phyloP scores from a whole-genome alignment of 2,329 filamentous ascomycete genomes.

The Cercospora sp. region DNA sequence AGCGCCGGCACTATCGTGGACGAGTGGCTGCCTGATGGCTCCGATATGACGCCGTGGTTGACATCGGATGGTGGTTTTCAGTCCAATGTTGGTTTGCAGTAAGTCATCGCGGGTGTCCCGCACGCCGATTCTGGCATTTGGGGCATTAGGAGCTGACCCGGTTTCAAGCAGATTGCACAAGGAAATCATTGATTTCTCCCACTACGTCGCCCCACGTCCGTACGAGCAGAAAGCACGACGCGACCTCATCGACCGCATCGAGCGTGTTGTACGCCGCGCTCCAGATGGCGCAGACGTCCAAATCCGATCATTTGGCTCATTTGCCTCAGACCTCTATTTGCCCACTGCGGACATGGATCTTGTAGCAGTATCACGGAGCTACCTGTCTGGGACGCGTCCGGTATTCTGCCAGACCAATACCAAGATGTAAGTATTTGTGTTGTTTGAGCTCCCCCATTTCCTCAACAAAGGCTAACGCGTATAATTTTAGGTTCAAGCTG shows the following conservation, averaged over 20 bases:
- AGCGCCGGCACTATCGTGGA: constrained; percentile 42
- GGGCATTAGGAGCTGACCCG: constrained; percentile 9
- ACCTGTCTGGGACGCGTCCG: constrained; percentile 56
- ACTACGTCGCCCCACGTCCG: constrained; percentile 73
- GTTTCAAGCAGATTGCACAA: constrained; percentile 66
- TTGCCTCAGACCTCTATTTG: constrained; percentile 72
- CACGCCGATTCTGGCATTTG: not conserved
- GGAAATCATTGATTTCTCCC: constrained; percentile 86
- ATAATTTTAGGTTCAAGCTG: constrained; percentile 54
- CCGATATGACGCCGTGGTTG: constrained; percentile 63
- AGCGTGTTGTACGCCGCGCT: constrained; percentile 55
- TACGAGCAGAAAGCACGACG: constrained; percentile 77
- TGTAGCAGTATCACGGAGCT: constrained; percentile 69
- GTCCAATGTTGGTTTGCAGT: constrained; percentile 30
- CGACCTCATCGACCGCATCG: constrained; percentile 70
- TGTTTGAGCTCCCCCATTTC: not conserved
- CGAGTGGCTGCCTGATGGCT: constrained; percentile 47
- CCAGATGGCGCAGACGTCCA: constrained; percentile 50
- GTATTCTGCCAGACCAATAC: constrained; percentile 54
- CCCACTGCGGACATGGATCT: constrained; percentile 91
- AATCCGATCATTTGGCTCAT: constrained; percentile 86
- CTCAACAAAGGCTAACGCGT: not conserved
- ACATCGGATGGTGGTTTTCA: constrained; percentile 50
- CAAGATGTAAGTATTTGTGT: constrained; percentile 45
- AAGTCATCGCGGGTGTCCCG: constrained; percentile 16